These are phyloP conservation scores for Penicillium herquei DNA, from an alignment of 495 filamentous ascomycete genomes.

Conservation along the genomic window DNA sequence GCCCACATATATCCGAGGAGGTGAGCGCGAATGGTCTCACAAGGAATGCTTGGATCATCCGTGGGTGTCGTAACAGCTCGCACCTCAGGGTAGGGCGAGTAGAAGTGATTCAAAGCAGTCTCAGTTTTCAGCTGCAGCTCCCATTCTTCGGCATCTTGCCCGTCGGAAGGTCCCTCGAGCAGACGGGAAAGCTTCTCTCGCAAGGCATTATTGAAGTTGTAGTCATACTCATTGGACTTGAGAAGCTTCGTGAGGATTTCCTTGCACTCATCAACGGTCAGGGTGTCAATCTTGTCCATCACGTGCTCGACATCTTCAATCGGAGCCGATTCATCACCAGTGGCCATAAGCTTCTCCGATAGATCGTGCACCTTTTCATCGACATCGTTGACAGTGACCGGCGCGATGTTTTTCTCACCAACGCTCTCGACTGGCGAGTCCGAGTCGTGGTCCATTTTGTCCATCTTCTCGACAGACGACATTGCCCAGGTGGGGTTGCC, in stretches of 20 bases:
- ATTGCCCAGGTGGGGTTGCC: neutral
- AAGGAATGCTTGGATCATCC: neutral
- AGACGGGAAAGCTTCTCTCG: neutral
- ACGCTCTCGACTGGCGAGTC: neutral
- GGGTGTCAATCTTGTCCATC: neutral
- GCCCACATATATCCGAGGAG: neutral
- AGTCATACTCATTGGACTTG: neutral
- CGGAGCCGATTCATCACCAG: neutral
- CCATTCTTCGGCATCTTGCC: neutral
- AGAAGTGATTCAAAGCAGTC: neutral
- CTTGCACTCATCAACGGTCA: neutral
- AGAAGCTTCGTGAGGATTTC: neutral
- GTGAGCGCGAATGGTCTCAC: neutral
- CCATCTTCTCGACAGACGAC: neutral
- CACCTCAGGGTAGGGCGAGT: slow-evolving; percentile 1
- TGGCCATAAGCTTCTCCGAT: neutral
- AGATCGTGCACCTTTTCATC: neutral
- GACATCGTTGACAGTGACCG: neutral
- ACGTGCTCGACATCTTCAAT: slow-evolving; percentile 1
- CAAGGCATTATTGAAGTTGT: neutral
- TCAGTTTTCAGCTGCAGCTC: slow-evolving; percentile 1
- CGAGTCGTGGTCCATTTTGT: neutral
- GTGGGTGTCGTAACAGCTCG: neutral
- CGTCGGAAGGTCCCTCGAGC: neutral
- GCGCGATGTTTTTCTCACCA: neutral